Evolutionary conservation across 2,329 filamentous ascomycete species (phyloP), one percentile per base, ranked within the genome.

Genomic region (Zopfia rhizophila): DNA sequence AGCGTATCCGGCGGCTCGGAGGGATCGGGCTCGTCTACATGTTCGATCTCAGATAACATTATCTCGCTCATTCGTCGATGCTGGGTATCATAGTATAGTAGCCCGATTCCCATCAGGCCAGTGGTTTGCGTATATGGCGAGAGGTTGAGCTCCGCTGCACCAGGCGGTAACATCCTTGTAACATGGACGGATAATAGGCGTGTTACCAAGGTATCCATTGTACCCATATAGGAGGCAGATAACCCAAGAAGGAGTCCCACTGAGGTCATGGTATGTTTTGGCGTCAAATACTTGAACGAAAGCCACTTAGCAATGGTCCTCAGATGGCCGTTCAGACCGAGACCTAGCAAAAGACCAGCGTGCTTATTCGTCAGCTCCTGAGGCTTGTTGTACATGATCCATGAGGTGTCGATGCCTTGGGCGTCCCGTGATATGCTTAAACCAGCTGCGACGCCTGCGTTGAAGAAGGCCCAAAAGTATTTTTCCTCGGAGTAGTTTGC

Each of bases 221-320:
- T 97, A 1, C 95, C 94, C 57, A 97, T 81, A 66, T 96, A 96
- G 1, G 94, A 97, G 18, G 90, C 94, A 7, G 94, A 92, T 13
- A 99, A 79, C 1, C 94, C 94, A 1, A 99, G 79, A 3, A 99
- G 80, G n/a, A 99, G 78, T 7, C 94, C 94, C 42, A 99, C 93
- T 1, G 94, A 97, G 17, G 94, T 97, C 94, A 99, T 99, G 18
- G 92, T 96, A 71, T 99, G 95, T 65, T 99, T 99, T 1, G 94
- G 93, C 0, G 94, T 99, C n/a, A 99, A 78, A 60, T 99, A 99
- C 66, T 97, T 97, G 81, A 97, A 99, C 7, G 92, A 93, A 30
- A 99, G 88, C 93, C 94, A 99, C 75, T 97, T 97, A 3, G 94
- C 94, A 19, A 99, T 83, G 6, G 86, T 88, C 59, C 90, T 94